These are phyloP conservation scores for Triticum urartu DNA, from an alignment of 176 grass and related monocot genomes.

Conservation along the genomic window DNA sequence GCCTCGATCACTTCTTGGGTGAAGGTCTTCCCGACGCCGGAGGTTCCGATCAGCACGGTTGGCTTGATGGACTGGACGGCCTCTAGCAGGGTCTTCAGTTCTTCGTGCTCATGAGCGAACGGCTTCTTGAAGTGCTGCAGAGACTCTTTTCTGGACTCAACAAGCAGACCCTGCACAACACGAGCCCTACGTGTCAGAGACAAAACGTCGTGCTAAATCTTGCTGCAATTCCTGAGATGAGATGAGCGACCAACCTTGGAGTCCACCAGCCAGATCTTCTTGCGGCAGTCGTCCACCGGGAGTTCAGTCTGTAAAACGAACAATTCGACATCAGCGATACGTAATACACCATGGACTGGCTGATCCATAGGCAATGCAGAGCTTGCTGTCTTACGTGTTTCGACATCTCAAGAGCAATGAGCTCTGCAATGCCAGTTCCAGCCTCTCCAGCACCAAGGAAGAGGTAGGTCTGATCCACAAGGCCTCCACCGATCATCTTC, in stretches of 20 bases:
- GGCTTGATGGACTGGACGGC: slow-evolving; percentile 86
- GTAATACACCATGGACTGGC: background rate
- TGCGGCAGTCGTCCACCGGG: slow-evolving; percentile 76
- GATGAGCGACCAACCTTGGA: slow-evolving; percentile 54
- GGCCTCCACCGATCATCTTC: slow-evolving; percentile 72
- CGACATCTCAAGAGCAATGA: slow-evolving; percentile 97
- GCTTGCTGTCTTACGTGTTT: slow-evolving; percentile 49
- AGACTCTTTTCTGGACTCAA: slow-evolving; percentile 62
- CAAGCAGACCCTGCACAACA: slow-evolving; percentile 66
- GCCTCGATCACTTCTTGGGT: slow-evolving; percentile 81
- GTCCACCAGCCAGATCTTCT: slow-evolving; percentile 97
- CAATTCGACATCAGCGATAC: background rate
- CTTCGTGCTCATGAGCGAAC: slow-evolving; percentile 86
- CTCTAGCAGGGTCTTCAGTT: slow-evolving; percentile 65
- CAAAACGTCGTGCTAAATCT: background rate
- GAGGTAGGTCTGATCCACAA: slow-evolving; percentile 84
- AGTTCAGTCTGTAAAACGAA: slow-evolving; percentile 37
- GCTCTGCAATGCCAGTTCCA: slow-evolving; percentile 94
- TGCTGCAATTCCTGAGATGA: background rate
- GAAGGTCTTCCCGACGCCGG: slow-evolving; percentile 83
- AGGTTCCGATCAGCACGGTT: slow-evolving; percentile 93
- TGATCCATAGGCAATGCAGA: background rate
- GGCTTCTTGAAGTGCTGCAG: slow-evolving; percentile 97
- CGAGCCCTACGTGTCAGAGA: background rate
- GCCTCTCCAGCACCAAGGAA: slow-evolving; percentile 99